Conservation (phyloP, 2,329 filamentous ascomycete species). For the Nemania sp. region DNA sequence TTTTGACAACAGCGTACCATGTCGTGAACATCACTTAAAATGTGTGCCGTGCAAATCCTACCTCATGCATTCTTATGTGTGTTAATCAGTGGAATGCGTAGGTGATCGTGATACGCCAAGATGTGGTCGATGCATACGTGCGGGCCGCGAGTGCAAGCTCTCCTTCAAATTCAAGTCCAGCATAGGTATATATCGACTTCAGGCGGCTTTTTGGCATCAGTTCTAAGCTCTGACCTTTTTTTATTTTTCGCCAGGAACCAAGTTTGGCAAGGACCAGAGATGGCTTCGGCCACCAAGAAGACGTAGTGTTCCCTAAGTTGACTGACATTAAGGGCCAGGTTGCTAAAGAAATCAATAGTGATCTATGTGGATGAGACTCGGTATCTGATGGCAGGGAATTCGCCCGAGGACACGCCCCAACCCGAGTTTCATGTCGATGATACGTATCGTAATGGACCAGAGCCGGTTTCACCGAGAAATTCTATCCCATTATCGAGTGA, state of each 20-base stretch:
- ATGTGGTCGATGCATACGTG: constrained; percentile 40
- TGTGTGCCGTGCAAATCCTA: constrained; percentile 41
- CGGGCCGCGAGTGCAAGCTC: constrained; percentile 41
- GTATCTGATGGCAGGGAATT: constrained; percentile 32
- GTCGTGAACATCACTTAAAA: constrained; percentile 53
- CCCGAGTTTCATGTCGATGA: constrained; percentile 32
- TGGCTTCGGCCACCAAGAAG: constrained; percentile 38
- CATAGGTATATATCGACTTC: constrained; percentile 35
- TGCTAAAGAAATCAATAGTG: constrained; percentile 33
- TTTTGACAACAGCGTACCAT: constrained; percentile 47
- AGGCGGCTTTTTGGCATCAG: not conserved
- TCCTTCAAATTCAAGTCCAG: constrained; percentile 43
- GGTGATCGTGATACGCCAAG: constrained; percentile 46
- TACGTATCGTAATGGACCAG: constrained; percentile 18
- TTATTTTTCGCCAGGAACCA: constrained; percentile 28
- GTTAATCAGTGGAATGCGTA: constrained; percentile 37
- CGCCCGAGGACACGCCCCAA: constrained; percentile 28
- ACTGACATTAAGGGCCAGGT: not conserved
- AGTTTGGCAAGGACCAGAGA: constrained; percentile 38
- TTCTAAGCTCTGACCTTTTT: constrained; percentile 10
- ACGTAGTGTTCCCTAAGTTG: constrained; percentile 29
- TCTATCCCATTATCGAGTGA: constrained; percentile 12
- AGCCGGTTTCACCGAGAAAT: constrained; percentile 21
- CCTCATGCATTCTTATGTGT: not conserved
- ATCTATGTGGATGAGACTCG: constrained; percentile 41